Evolutionary conservation across 2,329 filamentous ascomycete species (phyloP), one percentile per base, ranked within the genome.

Genomic region (Coleophoma crateriformis): DNA sequence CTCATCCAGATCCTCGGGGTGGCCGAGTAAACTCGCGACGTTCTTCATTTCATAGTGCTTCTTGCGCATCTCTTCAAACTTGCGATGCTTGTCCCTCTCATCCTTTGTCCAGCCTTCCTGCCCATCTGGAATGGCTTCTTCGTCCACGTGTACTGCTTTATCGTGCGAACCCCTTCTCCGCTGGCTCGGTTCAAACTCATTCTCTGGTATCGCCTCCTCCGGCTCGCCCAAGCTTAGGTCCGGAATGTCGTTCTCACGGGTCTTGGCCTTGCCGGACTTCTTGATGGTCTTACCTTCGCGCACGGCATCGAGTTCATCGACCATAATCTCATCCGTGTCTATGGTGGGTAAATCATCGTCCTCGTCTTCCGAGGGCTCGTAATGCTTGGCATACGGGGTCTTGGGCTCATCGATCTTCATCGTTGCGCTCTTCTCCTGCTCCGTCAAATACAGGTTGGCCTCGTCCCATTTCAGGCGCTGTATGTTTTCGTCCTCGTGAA

Each of bases 331-430:
- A 49, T 87, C 78, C 4, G 86, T 83, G 63, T 95, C 85, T 55
- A 87, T 70, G 55, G 75, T 67, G 6, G 64, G 56, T 20, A 81
- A 65, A 63, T 94, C 89, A 33, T 85, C 87, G 32, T 44, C 62
- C 46, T 90, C 89, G 56, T 97, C 92, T 64, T 96, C 90, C 39
- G 83, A 68, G 4, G 91, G 90, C 64, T 97, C 88, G 69, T 96
- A 96, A 63, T 90, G 89, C 64, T 86, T 87, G 34, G 90, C 94
- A 67, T 92, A 99, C 4, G 94, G 94, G 7, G 94, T 99, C 78
- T 99, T 99, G 54, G 94, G 94, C 73, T 99, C 94, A 58, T 90
- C 88, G 57, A 99, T 99, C 77, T 97, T 99, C 94, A 99, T 99
- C 51, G 91, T 96, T 54, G 87, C 86, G 52, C 85, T 90, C 70